Percentiles rank a stretch among this genome's conserved stretches.
phyloP scores from a whole-genome alignment of 192 early-diverging fungal genomes.

The Coemansia sp. region DNA sequence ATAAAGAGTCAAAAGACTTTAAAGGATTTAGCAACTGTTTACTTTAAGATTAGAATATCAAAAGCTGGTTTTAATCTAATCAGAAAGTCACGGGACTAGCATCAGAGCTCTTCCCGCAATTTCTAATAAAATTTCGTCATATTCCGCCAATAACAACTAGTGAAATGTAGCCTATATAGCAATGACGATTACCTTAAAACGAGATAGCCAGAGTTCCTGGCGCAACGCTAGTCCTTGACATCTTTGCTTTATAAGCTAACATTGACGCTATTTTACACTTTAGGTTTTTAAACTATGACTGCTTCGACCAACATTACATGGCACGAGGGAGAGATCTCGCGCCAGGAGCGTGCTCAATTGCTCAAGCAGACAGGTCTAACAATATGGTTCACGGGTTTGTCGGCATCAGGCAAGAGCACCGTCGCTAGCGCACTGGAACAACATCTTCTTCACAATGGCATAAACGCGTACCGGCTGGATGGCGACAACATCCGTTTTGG shows the following conservation, averaged over 20 bases:
- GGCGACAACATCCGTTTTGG: slow-evolving; percentile 98
- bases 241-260: neutral
- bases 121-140: slow-evolving; percentile 1
- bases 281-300: neutral
- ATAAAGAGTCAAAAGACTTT: neutral
- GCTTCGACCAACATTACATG: slow-evolving; percentile 81
- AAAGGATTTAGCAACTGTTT: neutral
- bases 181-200: neutral
- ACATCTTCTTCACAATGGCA: slow-evolving; percentile 68
- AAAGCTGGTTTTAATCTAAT: neutral
- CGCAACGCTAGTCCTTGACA: neutral
- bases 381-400: slow-evolving; percentile 93
- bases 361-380: slow-evolving; percentile 72
- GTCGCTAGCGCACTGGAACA: slow-evolving; percentile 89
- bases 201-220: neutral
- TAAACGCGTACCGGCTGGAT: slow-evolving; percentile 87
- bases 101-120: neutral
- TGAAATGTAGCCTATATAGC: neutral
- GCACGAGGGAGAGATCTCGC: slow-evolving; percentile 75
- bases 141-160: slow-evolving; percentile 15
- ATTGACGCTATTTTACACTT: neutral
- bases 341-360: slow-evolving; percentile 68
- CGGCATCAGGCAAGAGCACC: slow-evolving; percentile 93
- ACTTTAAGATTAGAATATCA: neutral
- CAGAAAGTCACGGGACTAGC: neutral